phyloP scores from a whole-genome alignment of 2,329 filamentous ascomycete species.

The Fusarium udum region DNA sequence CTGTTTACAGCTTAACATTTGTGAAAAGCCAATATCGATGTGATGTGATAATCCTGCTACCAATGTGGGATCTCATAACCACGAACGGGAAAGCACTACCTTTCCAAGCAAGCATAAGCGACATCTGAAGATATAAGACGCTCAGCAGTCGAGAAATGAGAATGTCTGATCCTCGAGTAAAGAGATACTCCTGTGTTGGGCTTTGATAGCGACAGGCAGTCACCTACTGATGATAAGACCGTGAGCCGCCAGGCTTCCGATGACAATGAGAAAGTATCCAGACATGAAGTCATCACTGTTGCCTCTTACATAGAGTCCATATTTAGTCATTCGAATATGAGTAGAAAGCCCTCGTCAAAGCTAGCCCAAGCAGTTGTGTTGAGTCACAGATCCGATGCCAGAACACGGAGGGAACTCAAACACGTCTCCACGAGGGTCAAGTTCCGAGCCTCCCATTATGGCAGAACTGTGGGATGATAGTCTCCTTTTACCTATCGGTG shows the following conservation, averaged over 20 bases:
- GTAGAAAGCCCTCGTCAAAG: not conserved
- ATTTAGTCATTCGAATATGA: not conserved
- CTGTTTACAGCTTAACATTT: no score
- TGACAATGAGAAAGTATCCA: fast-evolving
- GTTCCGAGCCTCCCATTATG: not conserved
- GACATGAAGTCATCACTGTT: no score
- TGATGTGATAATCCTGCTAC: not conserved
- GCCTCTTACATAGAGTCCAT: not conserved
- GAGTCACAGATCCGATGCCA: not conserved
- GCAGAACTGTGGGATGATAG: fast-evolving
- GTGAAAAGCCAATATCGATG: no score
- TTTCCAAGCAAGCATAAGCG: not conserved
- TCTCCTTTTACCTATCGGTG: fast-evolving
- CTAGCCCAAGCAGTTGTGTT: not conserved
- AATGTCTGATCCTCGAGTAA: not conserved
- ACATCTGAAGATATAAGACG: not conserved
- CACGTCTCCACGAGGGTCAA: not conserved
- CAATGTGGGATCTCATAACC: not conserved
- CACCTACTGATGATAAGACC: not conserved
- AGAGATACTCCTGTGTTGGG: not conserved
- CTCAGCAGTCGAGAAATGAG: not conserved
- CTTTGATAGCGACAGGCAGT: not conserved
- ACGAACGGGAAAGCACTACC: not conserved
- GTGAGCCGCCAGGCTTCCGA: not conserved
- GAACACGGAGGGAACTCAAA: not conserved